A percentile compares a stretch with the other conserved stretches of the same genome.
phyloP scores from a whole-genome alignment of 768 basidiomycete species.

The Panellus pusillus region DNA sequence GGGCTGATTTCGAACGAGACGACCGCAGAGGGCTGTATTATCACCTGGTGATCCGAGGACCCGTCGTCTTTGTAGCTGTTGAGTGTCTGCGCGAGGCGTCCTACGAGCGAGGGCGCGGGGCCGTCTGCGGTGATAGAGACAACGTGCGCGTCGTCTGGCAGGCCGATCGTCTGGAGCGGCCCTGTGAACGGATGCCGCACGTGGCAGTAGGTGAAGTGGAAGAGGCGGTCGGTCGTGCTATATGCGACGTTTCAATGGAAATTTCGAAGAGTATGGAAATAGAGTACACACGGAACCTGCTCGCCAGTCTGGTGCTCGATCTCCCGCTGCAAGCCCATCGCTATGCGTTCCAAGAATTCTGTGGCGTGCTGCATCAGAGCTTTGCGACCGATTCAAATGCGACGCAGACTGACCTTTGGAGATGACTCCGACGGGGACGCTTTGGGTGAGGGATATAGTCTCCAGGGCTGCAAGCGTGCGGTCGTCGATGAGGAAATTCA shows the following conservation, averaged over 20 bases:
- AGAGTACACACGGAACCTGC: constrained; percentile 34
- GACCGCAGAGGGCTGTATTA: constrained; percentile 62
- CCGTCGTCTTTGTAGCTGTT: constrained; percentile 30
- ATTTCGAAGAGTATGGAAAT: neutral
- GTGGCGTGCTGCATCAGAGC: neutral
- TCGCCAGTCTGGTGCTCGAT: constrained; percentile 38
- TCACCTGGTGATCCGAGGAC: constrained; percentile 50
- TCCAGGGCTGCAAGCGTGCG: constrained; percentile 48
- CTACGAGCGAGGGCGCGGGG: constrained; percentile 46
- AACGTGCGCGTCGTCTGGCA: constrained; percentile 39
- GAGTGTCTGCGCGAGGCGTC: constrained; percentile 48
- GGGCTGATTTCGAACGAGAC: constrained; percentile 52
- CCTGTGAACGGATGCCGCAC: constrained; percentile 25
- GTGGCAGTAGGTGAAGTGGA: constrained; percentile 22
- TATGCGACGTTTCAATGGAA: no score
- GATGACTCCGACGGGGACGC: constrained; percentile 40
- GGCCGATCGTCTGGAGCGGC: constrained; percentile 20
- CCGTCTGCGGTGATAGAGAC: constrained; percentile 54
- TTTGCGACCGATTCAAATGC: neutral
- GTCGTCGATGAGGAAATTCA: constrained; percentile 57
- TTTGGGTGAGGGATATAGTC: constrained; percentile 36
- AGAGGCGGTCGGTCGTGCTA: constrained; percentile 9
- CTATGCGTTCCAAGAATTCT: constrained; percentile 54
- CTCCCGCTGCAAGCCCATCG: constrained; percentile 44
- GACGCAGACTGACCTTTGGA: constrained; percentile 36